These are phyloP conservation scores for Zygnema cylindricum DNA, from an alignment of 139 green algal genomes.

Conservation along the genomic window DNA sequence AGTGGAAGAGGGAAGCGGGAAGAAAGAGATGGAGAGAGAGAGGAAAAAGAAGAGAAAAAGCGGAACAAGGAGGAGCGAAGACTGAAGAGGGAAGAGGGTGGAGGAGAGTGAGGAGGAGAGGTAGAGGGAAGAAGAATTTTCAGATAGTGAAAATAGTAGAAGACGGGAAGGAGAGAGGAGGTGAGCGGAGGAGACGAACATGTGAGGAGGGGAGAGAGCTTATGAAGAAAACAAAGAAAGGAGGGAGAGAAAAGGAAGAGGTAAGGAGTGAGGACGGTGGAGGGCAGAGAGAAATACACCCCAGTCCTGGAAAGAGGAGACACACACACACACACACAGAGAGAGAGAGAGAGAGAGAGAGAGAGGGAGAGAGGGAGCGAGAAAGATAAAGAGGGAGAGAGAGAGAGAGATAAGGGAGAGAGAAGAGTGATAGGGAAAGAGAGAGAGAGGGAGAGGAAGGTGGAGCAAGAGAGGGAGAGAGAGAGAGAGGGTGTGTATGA, in stretches of 20 bases:
- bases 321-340: too few species aligned
- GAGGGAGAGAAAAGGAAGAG: neutral
- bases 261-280: neutral
- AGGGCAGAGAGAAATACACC: too few species aligned
- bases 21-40: neutral
- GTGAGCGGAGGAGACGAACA: too few species aligned
- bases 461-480: neutral
- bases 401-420: neutral
- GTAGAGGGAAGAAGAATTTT: too few species aligned
- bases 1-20: neutral
- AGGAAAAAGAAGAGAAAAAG: neutral
- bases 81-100: neutral
- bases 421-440: conserved; percentile 8
- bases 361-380: neutral
- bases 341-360: neutral
- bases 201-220: too few species aligned
- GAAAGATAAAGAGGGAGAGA: neutral
- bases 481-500: neutral
- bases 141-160: too few species aligned
- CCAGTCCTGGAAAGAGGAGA: neutral
- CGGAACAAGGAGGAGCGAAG: neutral
- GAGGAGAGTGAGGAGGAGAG: neutral
- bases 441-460: neutral
- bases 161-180: too few species aligned
- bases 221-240: neutral